A percentile compares a stretch with the other conserved stretches of the same genome.
Evolutionary conservation across 2,329 filamentous ascomycete species (phyloP).

Genomic region (Trichoderma oligosporum): DNA sequence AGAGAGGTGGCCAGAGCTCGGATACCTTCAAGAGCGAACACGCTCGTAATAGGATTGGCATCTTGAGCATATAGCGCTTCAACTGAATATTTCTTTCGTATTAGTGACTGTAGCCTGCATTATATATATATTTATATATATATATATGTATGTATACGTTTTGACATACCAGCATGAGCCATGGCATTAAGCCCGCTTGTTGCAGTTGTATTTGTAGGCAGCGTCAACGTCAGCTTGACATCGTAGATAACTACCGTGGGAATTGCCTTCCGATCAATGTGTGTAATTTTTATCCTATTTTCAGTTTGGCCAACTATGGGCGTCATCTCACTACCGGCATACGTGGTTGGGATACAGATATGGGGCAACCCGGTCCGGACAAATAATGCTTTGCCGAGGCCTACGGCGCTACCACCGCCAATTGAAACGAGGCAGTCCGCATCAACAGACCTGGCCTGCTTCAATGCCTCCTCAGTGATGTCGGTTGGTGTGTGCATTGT

Average conservation of each 20-base stretch:
- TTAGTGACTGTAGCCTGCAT: background rate
- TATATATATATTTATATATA: conserved; percentile 25
- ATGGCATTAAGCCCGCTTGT: conserved; percentile 63
- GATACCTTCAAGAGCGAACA: conserved; percentile 57
- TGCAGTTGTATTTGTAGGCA: conserved; percentile 50
- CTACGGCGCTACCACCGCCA: conserved; percentile 39
- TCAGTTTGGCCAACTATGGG: conserved; percentile 61
- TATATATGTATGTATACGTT: conserved; percentile 28
- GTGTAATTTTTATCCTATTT: conserved; percentile 55
- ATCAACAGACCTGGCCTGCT: conserved; percentile 39
- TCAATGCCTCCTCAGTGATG: conserved; percentile 55
- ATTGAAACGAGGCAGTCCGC: conserved; percentile 47
- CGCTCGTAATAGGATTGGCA: conserved; percentile 55
- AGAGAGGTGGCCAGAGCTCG: conserved; percentile 51
- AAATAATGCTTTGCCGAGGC: conserved; percentile 57
- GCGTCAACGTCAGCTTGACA: conserved; percentile 57
- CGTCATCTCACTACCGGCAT: conserved; percentile 61
- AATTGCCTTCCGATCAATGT: conserved; percentile 55
- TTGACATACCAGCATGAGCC: conserved; percentile 51
- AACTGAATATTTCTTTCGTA: conserved; percentile 32
- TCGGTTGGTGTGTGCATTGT: conserved; percentile 60
- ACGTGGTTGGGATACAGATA: conserved; percentile 56
- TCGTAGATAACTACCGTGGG: conserved; percentile 62
- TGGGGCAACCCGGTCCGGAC: conserved; percentile 52
- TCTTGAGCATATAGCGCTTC: conserved; percentile 62